Percentiles rank a stretch among this genome's conserved stretches.
phyloP scores from a whole-genome alignment of 2,329 filamentous ascomycete genomes.

The Microsporum audouinii region DNA sequence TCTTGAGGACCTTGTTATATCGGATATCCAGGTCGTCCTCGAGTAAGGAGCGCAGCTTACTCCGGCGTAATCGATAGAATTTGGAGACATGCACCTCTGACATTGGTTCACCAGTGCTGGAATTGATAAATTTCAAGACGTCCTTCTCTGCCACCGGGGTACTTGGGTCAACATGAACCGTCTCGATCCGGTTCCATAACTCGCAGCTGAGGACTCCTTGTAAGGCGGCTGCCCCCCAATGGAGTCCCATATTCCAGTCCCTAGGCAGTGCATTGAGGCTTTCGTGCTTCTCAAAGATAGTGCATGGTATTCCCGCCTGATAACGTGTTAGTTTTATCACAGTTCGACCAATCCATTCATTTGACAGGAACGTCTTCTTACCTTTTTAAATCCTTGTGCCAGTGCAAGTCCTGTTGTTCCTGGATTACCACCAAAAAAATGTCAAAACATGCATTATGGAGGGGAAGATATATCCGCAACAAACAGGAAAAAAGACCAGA shows the following conservation, averaged over 20 bases:
- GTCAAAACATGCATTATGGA: background rate
- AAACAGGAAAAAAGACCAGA: background rate
- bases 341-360: background rate
- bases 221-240: slow-evolving; percentile 37
- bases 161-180: slow-evolving; percentile 21
- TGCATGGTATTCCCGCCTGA: slow-evolving; percentile 2
- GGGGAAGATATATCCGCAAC: background rate
- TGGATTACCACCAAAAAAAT: slow-evolving; percentile 12
- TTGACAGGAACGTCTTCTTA: slow-evolving; percentile 7
- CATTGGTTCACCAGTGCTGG: slow-evolving; percentile 19
- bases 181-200: slow-evolving; percentile 20
- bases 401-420: slow-evolving; percentile 33
- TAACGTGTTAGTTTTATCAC: slow-evolving; percentile 14
- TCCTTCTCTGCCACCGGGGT: slow-evolving; percentile 18
- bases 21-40: slow-evolving; percentile 19
- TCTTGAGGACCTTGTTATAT: slow-evolving; percentile 15
- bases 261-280: slow-evolving; percentile 1
- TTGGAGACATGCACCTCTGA: slow-evolving; percentile 20
- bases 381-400: slow-evolving; percentile 34
- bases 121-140: slow-evolving; percentile 19
- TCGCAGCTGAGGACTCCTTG: slow-evolving; percentile 17
- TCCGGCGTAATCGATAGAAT: slow-evolving; percentile 22
- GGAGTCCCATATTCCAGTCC: slow-evolving; percentile 49
- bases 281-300: slow-evolving; percentile 4
- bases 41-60: slow-evolving; percentile 22